Conservation (phyloP, 2,329 filamentous ascomycete genomes). For the Penicillium corylophilum region DNA sequence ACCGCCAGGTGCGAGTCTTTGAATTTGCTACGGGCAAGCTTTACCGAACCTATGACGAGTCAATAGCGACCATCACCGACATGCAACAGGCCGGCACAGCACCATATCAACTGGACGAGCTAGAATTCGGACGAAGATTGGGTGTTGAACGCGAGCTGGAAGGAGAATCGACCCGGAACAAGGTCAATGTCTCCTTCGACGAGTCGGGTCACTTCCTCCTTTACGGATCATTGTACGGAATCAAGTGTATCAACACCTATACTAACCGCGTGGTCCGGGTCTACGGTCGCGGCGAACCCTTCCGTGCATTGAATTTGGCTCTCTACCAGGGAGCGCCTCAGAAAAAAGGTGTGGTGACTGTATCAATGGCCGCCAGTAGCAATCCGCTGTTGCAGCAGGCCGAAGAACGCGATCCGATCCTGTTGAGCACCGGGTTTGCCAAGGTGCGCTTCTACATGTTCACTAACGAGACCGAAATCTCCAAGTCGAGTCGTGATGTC, state of each 20-base stretch:
- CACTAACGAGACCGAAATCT: slow-evolving; percentile 81
- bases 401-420: slow-evolving; percentile 83
- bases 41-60: slow-evolving; percentile 92
- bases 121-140: slow-evolving; percentile 87
- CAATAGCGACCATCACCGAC: slow-evolving; percentile 79
- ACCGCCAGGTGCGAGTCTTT: slow-evolving; percentile 89
- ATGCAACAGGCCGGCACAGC: slow-evolving; percentile 95
- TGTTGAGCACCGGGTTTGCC: slow-evolving; percentile 77
- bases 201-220: slow-evolving; percentile 94
- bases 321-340: slow-evolving; percentile 95
- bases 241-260: slow-evolving; percentile 94
- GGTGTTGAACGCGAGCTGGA: slow-evolving; percentile 86
- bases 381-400: slow-evolving; percentile 93
- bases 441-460: slow-evolving; percentile 98
- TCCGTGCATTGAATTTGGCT: slow-evolving; percentile 77
- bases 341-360: slow-evolving; percentile 88
- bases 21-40: slow-evolving; percentile 88
- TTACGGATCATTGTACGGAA: slow-evolving; percentile 86
- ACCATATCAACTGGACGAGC: slow-evolving; percentile 75
- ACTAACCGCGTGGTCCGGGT: slow-evolving; percentile 90
- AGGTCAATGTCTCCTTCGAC: slow-evolving; percentile 88
- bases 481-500: slow-evolving; percentile 81
- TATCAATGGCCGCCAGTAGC: slow-evolving; percentile 93
- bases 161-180: slow-evolving; percentile 62
- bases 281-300: slow-evolving; percentile 85